Conservation (phyloP, 2,329 filamentous ascomycete genomes). For the Penicillium sp. region DNA sequence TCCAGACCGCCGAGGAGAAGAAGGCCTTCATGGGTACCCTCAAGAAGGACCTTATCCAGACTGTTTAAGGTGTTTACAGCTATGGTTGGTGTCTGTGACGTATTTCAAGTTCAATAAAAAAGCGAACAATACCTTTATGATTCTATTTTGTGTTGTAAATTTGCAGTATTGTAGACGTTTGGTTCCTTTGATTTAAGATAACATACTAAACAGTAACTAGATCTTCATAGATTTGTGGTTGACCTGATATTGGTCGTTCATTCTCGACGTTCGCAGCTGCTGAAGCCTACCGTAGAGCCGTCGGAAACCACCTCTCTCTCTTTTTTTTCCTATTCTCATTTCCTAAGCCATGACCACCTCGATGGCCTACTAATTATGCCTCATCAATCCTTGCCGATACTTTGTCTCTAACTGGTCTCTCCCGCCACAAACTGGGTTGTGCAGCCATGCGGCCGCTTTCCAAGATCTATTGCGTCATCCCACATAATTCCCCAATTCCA, state of each 20-base stretch:
- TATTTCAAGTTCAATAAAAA: slow-evolving; percentile 48
- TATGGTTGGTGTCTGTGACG: slow-evolving; percentile 42
- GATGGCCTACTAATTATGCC: neutral
- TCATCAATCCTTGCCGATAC: neutral
- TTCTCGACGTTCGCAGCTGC: neutral
- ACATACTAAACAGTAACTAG: neutral
- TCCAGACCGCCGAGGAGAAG: slow-evolving; percentile 99
- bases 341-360: neutral
- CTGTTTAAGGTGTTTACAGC: slow-evolving; percentile 55
- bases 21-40: slow-evolving; percentile 94
- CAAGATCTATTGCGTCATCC: slow-evolving; percentile 33
- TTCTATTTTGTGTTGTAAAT: neutral
- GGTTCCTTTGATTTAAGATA: neutral
- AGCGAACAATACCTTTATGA: slow-evolving; percentile 38
- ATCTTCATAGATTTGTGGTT: neutral
- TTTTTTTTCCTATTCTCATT: neutral
- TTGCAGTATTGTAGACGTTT: neutral
- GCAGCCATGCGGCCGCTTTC: slow-evolving; percentile 21
- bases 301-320: neutral
- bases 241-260: neutral
- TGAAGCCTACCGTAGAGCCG: neutral
- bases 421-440: slow-evolving; percentile 5
- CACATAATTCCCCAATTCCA: slow-evolving; percentile 20
- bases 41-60: slow-evolving; percentile 88
- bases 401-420: neutral